Percentiles rank a stretch among this genome's conserved stretches.
Evolutionary conservation across 805 yeast genomes (phyloP).

Genomic region (Cyberlindnera xishuangbannaensis): DNA sequence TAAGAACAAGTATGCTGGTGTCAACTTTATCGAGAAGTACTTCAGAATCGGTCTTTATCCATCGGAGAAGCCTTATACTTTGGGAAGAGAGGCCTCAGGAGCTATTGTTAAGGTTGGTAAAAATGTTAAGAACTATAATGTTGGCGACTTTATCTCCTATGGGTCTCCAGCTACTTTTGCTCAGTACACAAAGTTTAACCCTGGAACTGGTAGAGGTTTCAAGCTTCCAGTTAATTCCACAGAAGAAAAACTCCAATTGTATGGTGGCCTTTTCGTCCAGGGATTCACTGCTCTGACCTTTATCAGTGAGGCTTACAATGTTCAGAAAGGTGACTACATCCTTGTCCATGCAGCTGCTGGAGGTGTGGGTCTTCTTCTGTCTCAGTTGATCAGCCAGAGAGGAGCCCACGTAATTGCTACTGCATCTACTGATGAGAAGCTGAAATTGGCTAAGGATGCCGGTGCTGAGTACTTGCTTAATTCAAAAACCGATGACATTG

Average conservation of each 20-base stretch:
- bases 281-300: slow-evolving; percentile 79
- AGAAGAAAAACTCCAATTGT: slow-evolving; percentile 45
- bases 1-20: slow-evolving; percentile 71
- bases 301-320: slow-evolving; percentile 56
- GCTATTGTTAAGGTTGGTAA: slow-evolving; percentile 59
- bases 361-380: slow-evolving; percentile 75
- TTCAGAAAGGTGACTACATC: slow-evolving; percentile 63
- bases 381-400: slow-evolving; percentile 47
- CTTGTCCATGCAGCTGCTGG: slow-evolving; percentile 94
- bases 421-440: slow-evolving; percentile 74
- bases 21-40: slow-evolving; percentile 79
- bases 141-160: slow-evolving; percentile 72
- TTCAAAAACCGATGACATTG: slow-evolving; percentile 47
- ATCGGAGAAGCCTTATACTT: slow-evolving; percentile 47
- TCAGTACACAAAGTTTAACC: slow-evolving; percentile 53
- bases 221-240: slow-evolving; percentile 44
- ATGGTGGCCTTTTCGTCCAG: slow-evolving; percentile 61
- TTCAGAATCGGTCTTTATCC: slow-evolving; percentile 79
- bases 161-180: slow-evolving; percentile 54
- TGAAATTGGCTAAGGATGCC: slow-evolving; percentile 52
- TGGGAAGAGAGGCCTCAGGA: slow-evolving; percentile 77
- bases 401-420: slow-evolving; percentile 85
- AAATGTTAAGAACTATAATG: slow-evolving; percentile 44
- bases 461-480: slow-evolving; percentile 79
- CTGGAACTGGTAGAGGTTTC: slow-evolving; percentile 29